Evolutionary conservation across 2,329 filamentous ascomycete species (phyloP).

Genomic region (Epichloe sibirici): DNA sequence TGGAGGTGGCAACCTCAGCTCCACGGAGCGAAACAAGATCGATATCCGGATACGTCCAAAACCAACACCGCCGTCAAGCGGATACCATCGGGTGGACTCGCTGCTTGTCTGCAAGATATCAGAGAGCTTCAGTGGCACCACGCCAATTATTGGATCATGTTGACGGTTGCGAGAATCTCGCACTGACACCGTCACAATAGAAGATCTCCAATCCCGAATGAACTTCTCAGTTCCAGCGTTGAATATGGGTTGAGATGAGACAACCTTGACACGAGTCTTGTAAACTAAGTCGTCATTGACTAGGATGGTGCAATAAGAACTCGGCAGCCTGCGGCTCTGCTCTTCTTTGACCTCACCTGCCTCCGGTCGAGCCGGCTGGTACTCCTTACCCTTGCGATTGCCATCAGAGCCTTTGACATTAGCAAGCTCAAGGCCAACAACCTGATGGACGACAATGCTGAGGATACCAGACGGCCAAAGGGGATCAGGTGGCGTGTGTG

Average conservation of each 20-base stretch:
- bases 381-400: conserved; percentile 73
- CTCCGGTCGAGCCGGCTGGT: conserved; percentile 69
- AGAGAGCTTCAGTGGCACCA: conserved; percentile 77
- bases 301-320: conserved; percentile 85
- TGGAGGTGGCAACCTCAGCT: conserved; percentile 69
- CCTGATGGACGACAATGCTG: conserved; percentile 81
- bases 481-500: conserved; percentile 87
- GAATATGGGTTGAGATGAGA: conserved; percentile 91
- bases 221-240: conserved; percentile 93
- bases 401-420: conserved; percentile 79
- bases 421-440: conserved; percentile 85
- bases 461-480: conserved; percentile 88
- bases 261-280: conserved; percentile 87
- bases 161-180: conserved; percentile 81
- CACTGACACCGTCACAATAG: conserved; percentile 76
- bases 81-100: conserved; percentile 84
- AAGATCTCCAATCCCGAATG: conserved; percentile 82
- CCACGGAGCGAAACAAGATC: conserved; percentile 78
- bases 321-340: conserved; percentile 66
- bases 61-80: conserved; percentile 86
- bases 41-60: conserved; percentile 86
- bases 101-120: conserved; percentile 82
- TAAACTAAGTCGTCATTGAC: conserved; percentile 84
- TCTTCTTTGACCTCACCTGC: conserved; percentile 83
- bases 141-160: conserved; percentile 87